phyloP scores from a whole-genome alignment of 2,329 filamentous ascomycete species.

The Hypoxylon sp. region DNA sequence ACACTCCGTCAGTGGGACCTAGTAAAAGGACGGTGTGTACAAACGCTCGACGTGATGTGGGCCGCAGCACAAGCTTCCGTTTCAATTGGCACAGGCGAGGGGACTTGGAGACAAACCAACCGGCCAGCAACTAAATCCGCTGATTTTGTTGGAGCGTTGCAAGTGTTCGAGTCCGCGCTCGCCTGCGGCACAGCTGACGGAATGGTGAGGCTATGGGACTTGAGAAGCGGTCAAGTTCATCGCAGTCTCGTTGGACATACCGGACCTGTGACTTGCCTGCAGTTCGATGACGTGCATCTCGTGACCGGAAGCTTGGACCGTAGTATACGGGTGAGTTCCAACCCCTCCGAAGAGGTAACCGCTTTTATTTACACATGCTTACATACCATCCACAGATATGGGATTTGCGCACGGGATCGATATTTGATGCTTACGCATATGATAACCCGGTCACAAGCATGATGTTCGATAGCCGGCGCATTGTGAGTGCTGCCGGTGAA shows the following conservation, averaged over 20 bases:
- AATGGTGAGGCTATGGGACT: constrained; percentile 97
- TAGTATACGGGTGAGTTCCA: constrained; percentile 87
- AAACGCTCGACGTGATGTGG: constrained; percentile 98
- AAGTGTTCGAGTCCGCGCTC: constrained; percentile 95
- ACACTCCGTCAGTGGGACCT: constrained; percentile 98
- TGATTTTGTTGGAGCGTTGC: constrained; percentile 93
- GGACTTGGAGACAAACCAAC: constrained; percentile 80
- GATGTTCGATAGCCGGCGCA: constrained; percentile 95
- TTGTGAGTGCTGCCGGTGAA: constrained; percentile 91
- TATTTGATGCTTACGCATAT: constrained; percentile 96
- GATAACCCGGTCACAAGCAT: constrained; percentile 92
- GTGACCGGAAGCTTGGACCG: constrained; percentile 94
- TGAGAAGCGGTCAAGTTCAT: constrained; percentile 97
- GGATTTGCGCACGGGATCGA: constrained; percentile 96
- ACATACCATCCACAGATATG: constrained; percentile 79
- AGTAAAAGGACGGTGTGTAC: constrained; percentile 95
- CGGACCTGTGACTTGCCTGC: constrained; percentile 91
- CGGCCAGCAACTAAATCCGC: constrained; percentile 77
- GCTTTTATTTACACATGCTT: constrained; percentile 12
- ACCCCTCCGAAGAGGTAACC: not conserved
- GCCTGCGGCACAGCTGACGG: constrained; percentile 97
- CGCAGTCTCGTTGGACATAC: constrained; percentile 96
- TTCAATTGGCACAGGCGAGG: constrained; percentile 73
- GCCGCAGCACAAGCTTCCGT: constrained; percentile 91
- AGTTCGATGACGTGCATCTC: constrained; percentile 96